These are phyloP conservation scores for Naematelia encephala DNA, from an alignment of 768 basidiomycete genomes.

Conservation along the genomic window DNA sequence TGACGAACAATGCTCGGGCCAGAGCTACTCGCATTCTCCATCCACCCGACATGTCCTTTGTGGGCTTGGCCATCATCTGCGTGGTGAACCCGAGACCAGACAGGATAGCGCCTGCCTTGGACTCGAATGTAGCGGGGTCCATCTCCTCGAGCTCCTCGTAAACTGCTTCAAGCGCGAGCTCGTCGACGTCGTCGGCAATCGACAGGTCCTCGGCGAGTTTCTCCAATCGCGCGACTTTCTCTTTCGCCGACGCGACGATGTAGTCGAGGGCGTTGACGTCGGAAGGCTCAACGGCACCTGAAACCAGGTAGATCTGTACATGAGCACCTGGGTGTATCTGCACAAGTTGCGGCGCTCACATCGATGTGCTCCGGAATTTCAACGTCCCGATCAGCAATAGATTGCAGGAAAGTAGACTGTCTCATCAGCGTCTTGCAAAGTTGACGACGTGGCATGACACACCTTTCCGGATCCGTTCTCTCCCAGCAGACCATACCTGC, in stretches of 20 bases:
- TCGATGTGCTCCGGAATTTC: conserved; percentile 93
- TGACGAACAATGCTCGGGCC: conserved; percentile 90
- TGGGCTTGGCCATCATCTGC: conserved; percentile 91
- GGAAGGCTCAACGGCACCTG: conserved; percentile 92
- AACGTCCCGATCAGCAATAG: conserved; percentile 91
- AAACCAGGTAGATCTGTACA: conserved; percentile 79
- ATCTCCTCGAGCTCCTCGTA: conserved; percentile 97
- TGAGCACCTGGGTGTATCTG: neutral
- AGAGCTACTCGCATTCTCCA: conserved; percentile 99
- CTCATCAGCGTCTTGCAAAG: neutral
- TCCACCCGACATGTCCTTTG: conserved; percentile 98
- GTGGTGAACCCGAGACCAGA: conserved; percentile 91
- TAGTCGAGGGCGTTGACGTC: conserved; percentile 96
- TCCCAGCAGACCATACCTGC: conserved; percentile 84
- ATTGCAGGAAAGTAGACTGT: conserved; percentile 92
- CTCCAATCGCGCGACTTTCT: conserved; percentile 90
- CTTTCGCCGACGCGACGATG: conserved; percentile 85
- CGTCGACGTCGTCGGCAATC: conserved; percentile 82
- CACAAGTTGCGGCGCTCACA: conserved; percentile 42
- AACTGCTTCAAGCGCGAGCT: conserved; percentile 75
- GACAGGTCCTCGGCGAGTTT: conserved; percentile 90
- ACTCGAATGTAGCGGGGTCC: conserved; percentile 91
- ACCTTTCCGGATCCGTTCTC: conserved; percentile 99
- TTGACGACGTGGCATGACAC: conserved; percentile 12
- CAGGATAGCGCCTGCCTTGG: conserved; percentile 92